Base-by-base conservation (phyloP, 495 filamentous ascomycete genomes). In the Xylaria flabelliformis region DNA sequence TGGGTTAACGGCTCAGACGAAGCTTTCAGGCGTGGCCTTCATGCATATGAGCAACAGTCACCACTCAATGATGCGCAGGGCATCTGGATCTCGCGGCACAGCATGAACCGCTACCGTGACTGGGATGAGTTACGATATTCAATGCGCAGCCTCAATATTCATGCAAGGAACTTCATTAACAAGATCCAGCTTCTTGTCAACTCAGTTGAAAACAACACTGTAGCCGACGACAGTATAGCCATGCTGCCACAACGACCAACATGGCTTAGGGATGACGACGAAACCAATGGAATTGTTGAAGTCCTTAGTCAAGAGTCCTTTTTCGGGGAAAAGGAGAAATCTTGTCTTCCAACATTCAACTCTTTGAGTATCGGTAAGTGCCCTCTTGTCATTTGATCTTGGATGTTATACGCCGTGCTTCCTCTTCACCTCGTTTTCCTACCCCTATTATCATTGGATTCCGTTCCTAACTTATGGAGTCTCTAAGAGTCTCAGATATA, bases 91-190 rank as follows among this genome's bases (percentile, higher is more conserved):
- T 74, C 76, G 42, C 77, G 78, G 24, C 82, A 84, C 59, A 75
- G 80, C 63, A 74, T 81, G 19, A 84, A 84, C 68, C 64, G 82
- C 24, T 84, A 84, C 72, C 80, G 82, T 2, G 82, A 84, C 66
- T 84, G 82, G 82, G 80, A 83, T 50, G 82, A 84, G 69, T 70
- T 84, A 17, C 77, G 79, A 50, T 84, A 82, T 53, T 84, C 82
- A 4, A 74, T 84, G 73, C 77, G 82, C 21, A 84, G 80, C 50
- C 76, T 84, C 24, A 79, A 83, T 53, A 78, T 78, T 64, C 79
- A 82, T 66, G 82, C 82, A 56, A 73, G 72, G 46, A 70, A 63
- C 8, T 82, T 84, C 77, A 71, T 78, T 59, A 84, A 84, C 71
- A 80, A 80, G 66, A 81, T 84, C 64, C 82, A 83, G 67, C 74